phyloP scores from a whole-genome alignment of 108 stramenopile genomes.

The Discostella stelligeroides region DNA sequence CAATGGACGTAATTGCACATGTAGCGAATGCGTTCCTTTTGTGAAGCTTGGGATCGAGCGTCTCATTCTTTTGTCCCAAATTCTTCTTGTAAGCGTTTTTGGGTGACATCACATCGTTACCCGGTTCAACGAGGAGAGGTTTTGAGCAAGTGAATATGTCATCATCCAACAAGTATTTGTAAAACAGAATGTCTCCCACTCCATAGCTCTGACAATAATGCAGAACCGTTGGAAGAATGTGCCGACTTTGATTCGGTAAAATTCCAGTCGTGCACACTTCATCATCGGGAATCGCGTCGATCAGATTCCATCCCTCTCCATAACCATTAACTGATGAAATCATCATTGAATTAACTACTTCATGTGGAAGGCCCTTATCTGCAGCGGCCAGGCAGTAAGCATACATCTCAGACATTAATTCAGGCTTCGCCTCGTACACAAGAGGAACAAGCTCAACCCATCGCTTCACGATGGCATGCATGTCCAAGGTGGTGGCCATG shows the following conservation, averaged over 20 bases:
- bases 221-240: constrained; percentile 57
- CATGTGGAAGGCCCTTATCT: constrained; percentile 74
- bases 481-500: constrained; percentile 79
- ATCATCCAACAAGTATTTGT: constrained; percentile 64
- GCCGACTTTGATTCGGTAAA: constrained; percentile 20
- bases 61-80: neutral
- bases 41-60: constrained; percentile 45
- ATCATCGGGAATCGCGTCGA: constrained; percentile 41
- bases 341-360: constrained; percentile 81
- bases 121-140: constrained; percentile 65
- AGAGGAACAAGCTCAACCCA: constrained; percentile 80
- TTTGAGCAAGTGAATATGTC: constrained; percentile 74
- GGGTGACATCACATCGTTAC: constrained; percentile 47
- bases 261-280: constrained; percentile 29
- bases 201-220: constrained; percentile 86
- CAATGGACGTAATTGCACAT: constrained; percentile 66
- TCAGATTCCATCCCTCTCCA: constrained; percentile 83
- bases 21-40: constrained; percentile 70
- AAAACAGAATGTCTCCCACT: constrained; percentile 66
- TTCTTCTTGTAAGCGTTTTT: constrained; percentile 20
- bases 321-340: constrained; percentile 54
- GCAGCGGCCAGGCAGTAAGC: constrained; percentile 88
- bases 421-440: constrained; percentile 56
- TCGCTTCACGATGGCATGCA: constrained; percentile 68
- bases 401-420: constrained; percentile 55